A percentile compares a stretch with the other conserved stretches of the same genome.
These are phyloP conservation scores for Sporobolomyces roseus DNA, from an alignment of 768 basidiomycete species.

Conservation along the genomic window DNA sequence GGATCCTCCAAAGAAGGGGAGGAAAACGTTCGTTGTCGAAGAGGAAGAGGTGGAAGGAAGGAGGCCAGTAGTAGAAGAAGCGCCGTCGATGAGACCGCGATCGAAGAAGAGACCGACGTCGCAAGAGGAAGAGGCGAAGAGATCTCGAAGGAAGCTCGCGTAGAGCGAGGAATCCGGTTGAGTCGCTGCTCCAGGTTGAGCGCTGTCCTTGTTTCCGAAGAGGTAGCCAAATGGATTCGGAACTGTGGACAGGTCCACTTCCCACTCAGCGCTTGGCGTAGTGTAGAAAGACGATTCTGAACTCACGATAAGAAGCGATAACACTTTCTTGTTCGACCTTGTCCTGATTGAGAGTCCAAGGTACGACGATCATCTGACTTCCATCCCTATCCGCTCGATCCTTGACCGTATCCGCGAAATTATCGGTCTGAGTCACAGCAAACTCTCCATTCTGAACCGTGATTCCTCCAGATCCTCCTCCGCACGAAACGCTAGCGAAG, in stretches of 20 bases:
- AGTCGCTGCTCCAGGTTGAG: background rate
- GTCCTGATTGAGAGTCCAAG: conserved; percentile 64
- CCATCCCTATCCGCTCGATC: conserved; percentile 48
- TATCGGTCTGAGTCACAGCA: conserved; percentile 69
- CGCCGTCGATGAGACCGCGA: conserved; percentile 49
- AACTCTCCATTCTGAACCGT: conserved; percentile 51
- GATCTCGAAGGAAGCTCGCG: conserved; percentile 76
- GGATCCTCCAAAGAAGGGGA: conserved; percentile 90
- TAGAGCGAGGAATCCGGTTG: conserved; percentile 52
- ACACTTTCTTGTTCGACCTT: conserved; percentile 7
- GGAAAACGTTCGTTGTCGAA: conserved; percentile 60
- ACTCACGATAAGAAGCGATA: conserved; percentile 17
- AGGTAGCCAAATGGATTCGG: conserved; percentile 72
- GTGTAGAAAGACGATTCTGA: too few relatives aligned
- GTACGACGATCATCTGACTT: conserved; percentile 70
- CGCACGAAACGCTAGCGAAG: conserved; percentile 60
- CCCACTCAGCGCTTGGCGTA: conserved; percentile 38
- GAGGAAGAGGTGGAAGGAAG: conserved; percentile 36
- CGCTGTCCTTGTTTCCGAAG: conserved; percentile 58
- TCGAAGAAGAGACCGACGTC: conserved; percentile 88
- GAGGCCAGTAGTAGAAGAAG: background rate
- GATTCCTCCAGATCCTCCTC: background rate
- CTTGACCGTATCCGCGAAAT: conserved; percentile 63
- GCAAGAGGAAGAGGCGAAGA: conserved; percentile 66
- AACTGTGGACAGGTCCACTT: conserved; percentile 28